These are phyloP conservation scores for Tricholoma hemisulphureum DNA, from an alignment of 768 basidiomycete species.

Conservation along the genomic window DNA sequence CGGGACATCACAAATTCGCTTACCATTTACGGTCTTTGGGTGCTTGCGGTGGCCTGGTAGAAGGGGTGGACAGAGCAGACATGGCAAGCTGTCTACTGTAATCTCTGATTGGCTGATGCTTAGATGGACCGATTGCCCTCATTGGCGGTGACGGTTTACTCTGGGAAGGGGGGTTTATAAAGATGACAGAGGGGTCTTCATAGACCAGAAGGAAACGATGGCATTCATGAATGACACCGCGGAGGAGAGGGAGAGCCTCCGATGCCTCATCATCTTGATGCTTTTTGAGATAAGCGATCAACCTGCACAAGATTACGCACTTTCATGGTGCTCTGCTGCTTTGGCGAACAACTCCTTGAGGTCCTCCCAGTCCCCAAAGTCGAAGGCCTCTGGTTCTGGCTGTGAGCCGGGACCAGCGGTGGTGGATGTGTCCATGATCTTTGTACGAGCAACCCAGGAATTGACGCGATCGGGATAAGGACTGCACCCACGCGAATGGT, in stretches of 20 bases:
- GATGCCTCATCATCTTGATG: slow-evolving; percentile 42
- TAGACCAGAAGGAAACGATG: slow-evolving; percentile 57
- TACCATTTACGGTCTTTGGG: slow-evolving; percentile 16
- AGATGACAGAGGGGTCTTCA: slow-evolving; percentile 57
- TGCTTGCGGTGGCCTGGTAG: background rate
- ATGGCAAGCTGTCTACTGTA: background rate
- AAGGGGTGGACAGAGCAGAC: slow-evolving; percentile 9
- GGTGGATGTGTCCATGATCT: slow-evolving; percentile 42
- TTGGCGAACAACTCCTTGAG: slow-evolving; percentile 61
- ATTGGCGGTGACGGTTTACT: background rate
- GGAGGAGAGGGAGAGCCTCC: slow-evolving; percentile 53
- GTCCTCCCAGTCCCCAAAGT: slow-evolving; percentile 62
- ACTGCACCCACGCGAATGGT: slow-evolving; percentile 30
- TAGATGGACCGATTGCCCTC: background rate
- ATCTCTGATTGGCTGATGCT: background rate
- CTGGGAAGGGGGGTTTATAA: slow-evolving; percentile 21
- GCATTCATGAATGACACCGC: slow-evolving; percentile 67
- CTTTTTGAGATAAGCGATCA: slow-evolving; percentile 12
- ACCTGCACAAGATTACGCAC: slow-evolving; percentile 34
- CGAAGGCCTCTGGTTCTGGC: slow-evolving; percentile 24
- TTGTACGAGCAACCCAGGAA: slow-evolving; percentile 32
- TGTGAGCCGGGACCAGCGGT: slow-evolving; percentile 26
- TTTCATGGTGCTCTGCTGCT: slow-evolving; percentile 58
- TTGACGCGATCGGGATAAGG: slow-evolving; percentile 26
- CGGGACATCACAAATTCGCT: slow-evolving; percentile 3